Evolutionary conservation across 2,329 filamentous ascomycete species (phyloP).

Genomic region (Cladophialophora chaetospira): DNA sequence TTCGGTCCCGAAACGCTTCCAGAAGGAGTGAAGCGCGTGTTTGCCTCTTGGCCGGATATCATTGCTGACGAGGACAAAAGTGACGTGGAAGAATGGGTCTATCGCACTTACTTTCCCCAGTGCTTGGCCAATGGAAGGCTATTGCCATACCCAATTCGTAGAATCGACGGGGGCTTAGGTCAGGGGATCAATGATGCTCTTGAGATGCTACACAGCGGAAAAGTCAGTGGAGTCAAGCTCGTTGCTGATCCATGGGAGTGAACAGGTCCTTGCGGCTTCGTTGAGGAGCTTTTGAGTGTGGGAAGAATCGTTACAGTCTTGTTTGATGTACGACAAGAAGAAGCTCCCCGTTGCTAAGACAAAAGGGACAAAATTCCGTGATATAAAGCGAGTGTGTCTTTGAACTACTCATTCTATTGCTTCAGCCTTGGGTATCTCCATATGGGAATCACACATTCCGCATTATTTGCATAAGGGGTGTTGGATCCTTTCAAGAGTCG

Average conservation of each 20-base stretch:
- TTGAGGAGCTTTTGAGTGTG: no score
- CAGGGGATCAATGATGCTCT: conserved; percentile 38
- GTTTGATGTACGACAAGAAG: no score
- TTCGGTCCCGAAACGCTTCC: conserved; percentile 15
- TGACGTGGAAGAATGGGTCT: conserved; percentile 16
- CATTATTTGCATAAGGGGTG: no score
- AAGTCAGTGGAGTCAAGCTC: conserved; percentile 49
- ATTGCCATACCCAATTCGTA: not conserved
- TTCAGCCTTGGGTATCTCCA: no score
- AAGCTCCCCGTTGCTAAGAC: no score
- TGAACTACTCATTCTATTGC: no score
- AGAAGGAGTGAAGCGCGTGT: conserved; percentile 10
- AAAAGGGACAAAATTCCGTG: no score
- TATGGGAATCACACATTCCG: no score
- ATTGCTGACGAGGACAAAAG: conserved; percentile 3
- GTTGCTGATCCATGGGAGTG: conserved; percentile 35
- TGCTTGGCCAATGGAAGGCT: conserved; percentile 1
- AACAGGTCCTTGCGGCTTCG: no score
- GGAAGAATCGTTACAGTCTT: no score
- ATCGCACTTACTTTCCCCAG: conserved; percentile 17
- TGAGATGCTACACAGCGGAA: conserved; percentile 44
- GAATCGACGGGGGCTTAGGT: not conserved
- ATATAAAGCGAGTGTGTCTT: no score
- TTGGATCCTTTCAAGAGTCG: no score
- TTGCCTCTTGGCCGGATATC: conserved; percentile 16